Evolutionary conservation across 352 stramenopile species (phyloP).

Genomic region (Halophytophthora batemanensis): DNA sequence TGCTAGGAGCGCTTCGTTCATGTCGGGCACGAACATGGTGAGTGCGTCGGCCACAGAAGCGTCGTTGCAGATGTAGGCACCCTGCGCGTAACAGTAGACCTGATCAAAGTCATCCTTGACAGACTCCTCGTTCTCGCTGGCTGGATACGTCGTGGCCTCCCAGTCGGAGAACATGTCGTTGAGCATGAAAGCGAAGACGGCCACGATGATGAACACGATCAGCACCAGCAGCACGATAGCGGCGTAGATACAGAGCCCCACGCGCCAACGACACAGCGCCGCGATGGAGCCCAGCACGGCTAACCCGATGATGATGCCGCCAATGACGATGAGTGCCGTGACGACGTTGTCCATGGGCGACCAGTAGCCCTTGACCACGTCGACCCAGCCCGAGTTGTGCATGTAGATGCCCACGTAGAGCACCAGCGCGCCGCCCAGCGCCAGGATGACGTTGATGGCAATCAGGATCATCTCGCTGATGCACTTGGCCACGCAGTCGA

Average conservation of each 20-base stretch:
- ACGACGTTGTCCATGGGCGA: constrained; percentile 36
- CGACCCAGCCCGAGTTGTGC: constrained; percentile 44
- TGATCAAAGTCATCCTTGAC: constrained; percentile 59
- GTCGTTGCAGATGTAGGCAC: constrained; percentile 65
- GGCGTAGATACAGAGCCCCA: constrained; percentile 53
- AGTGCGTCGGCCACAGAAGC: constrained; percentile 42
- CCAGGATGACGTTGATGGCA: constrained; percentile 57
- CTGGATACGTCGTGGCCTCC: constrained; percentile 40
- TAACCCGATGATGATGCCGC: constrained; percentile 47
- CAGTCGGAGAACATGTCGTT: constrained; percentile 43
- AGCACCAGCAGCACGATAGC: constrained; percentile 46
- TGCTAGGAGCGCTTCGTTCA: constrained; percentile 26
- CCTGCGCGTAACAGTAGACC: constrained; percentile 71
- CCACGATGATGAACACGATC: constrained; percentile 44
- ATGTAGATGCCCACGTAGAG: constrained; percentile 46
- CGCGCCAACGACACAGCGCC: constrained; percentile 47
- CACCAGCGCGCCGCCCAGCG: constrained; percentile 48
- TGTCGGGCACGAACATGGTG: constrained; percentile 39
- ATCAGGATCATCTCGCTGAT: constrained; percentile 44
- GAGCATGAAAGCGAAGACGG: constrained; percentile 44
- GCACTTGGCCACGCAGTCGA: constrained; percentile 25
- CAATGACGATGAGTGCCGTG: constrained; percentile 44
- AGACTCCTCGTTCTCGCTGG: constrained; percentile 29
- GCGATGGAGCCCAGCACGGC: constrained; percentile 50
- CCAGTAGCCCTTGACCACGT: constrained; percentile 53